Conservation (phyloP, 2,329 filamentous ascomycete genomes). For the Chaetomium globosum region DNA sequence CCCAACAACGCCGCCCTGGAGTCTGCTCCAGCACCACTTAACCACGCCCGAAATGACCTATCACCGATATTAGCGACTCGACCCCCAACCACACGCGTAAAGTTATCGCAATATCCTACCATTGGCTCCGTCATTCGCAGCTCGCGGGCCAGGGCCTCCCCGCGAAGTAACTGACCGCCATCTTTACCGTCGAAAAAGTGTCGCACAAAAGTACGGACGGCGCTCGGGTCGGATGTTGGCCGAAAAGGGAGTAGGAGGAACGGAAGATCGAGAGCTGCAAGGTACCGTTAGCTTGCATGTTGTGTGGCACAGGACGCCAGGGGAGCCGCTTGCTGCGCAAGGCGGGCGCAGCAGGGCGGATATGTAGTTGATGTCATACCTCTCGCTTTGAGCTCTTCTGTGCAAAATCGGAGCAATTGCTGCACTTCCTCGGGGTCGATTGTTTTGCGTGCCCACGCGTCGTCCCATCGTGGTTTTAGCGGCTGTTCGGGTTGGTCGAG, state of each 20-base stretch:
- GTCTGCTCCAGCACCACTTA: conserved; percentile 98
- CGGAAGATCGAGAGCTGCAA: conserved; percentile 78
- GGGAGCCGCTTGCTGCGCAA: conserved; percentile 19
- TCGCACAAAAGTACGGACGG: conserved; percentile 86
- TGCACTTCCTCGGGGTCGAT: conserved; percentile 90
- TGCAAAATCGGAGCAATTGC: conserved; percentile 82
- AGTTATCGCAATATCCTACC: conserved; percentile 56
- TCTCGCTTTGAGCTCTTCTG: conserved; percentile 88
- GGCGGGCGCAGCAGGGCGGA: conserved; percentile 38
- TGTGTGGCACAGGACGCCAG: conserved; percentile 27
- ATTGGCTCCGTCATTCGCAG: conserved; percentile 90
- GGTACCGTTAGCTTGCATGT: conserved; percentile 25
- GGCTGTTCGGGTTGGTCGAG: conserved; percentile 57
- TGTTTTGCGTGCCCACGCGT: conserved; percentile 80
- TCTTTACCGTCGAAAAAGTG: conserved; percentile 84
- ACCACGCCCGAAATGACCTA: conserved; percentile 90
- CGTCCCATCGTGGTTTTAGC: conserved; percentile 78
- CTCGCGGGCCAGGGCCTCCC: conserved; percentile 77
- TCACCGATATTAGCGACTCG: conserved; percentile 36
- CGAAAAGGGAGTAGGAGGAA: conserved; percentile 94
- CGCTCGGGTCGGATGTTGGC: conserved; percentile 87
- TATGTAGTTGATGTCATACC: conserved; percentile 60
- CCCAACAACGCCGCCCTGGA: conserved; percentile 87
- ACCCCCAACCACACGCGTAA: background rate
- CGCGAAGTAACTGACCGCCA: conserved; percentile 63